Evolutionary conservation across 2,329 filamentous ascomycete species (phyloP).

Genomic region (Phoma sp.): DNA sequence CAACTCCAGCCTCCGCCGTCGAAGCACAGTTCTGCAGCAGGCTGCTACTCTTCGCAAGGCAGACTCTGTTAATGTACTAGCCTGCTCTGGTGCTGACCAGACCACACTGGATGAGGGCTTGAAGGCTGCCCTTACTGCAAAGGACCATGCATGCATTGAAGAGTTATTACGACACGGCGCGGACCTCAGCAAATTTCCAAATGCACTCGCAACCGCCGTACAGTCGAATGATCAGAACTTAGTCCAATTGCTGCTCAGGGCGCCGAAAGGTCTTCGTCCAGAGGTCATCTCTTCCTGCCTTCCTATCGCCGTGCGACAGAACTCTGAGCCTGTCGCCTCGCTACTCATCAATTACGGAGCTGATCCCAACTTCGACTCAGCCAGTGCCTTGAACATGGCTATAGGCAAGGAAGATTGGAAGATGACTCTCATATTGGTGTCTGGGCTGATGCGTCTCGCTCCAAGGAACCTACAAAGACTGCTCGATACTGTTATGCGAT

Average conservation of each 20-base stretch:
- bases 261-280: slow-evolving; percentile 40
- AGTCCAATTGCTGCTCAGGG: slow-evolving; percentile 39
- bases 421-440: slow-evolving; percentile 36
- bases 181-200: slow-evolving; percentile 42
- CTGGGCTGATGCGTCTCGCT: slow-evolving; percentile 36
- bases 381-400: slow-evolving; percentile 42
- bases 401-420: slow-evolving; percentile 42
- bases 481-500: slow-evolving; percentile 40
- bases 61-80: slow-evolving; percentile 42
- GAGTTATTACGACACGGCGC: slow-evolving; percentile 46
- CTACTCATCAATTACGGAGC: slow-evolving; percentile 44
- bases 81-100: slow-evolving; percentile 45
- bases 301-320: slow-evolving; percentile 41
- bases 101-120: slow-evolving; percentile 44
- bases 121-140: slow-evolving; percentile 41
- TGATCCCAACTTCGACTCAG: slow-evolving; percentile 46
- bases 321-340: slow-evolving; percentile 37
- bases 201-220: slow-evolving; percentile 40
- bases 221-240: slow-evolving; percentile 41
- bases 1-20: slow-evolving; percentile 33
- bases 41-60: slow-evolving; percentile 41
- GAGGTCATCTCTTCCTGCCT: slow-evolving; percentile 45
- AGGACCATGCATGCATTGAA: slow-evolving; percentile 43
- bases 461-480: slow-evolving; percentile 35
- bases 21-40: slow-evolving; percentile 47